Conservation (phyloP, 768 basidiomycete genomes). For the Neoboletus brunneissimus region DNA sequence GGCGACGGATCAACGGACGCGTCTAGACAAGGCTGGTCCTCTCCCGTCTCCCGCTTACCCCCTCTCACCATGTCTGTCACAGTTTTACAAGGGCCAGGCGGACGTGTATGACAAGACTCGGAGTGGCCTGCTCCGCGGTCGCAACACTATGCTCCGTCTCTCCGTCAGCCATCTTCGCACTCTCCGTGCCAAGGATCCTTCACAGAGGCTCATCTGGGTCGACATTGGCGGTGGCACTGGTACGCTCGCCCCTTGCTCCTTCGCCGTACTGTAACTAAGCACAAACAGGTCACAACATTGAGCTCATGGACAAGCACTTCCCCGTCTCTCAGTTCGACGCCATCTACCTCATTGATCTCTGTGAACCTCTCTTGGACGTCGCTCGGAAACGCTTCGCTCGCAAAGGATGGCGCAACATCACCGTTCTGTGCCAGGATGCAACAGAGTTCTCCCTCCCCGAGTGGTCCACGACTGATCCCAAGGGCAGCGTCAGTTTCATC, state of each 20-base stretch:
- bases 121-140: slow-evolving; percentile 56
- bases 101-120: slow-evolving; percentile 72
- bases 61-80: background rate
- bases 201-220: slow-evolving; percentile 64
- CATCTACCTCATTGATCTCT: slow-evolving; percentile 71
- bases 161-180: slow-evolving; percentile 58
- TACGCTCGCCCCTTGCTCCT: slow-evolving; percentile 12
- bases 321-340: slow-evolving; percentile 60
- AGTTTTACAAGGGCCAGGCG: slow-evolving; percentile 70
- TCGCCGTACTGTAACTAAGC: background rate
- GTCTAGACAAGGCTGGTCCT: slow-evolving; percentile 41
- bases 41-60: background rate
- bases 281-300: slow-evolving; percentile 53
- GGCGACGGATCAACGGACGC: slow-evolving; percentile 39
- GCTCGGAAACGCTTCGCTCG: slow-evolving; percentile 64
- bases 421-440: slow-evolving; percentile 71
- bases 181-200: slow-evolving; percentile 39
- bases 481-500: slow-evolving; percentile 53
- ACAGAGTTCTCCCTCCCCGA: slow-evolving; percentile 63
- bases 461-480: slow-evolving; percentile 47
- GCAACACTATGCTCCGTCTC: slow-evolving; percentile 71
- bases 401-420: slow-evolving; percentile 72
- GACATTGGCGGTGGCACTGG: slow-evolving; percentile 78
- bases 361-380: slow-evolving; percentile 66
- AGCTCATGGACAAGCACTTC: slow-evolving; percentile 64